These are phyloP conservation scores for Vigna angularis DNA, from an alignment of 306 rosid genomes.

Conservation along the genomic window DNA sequence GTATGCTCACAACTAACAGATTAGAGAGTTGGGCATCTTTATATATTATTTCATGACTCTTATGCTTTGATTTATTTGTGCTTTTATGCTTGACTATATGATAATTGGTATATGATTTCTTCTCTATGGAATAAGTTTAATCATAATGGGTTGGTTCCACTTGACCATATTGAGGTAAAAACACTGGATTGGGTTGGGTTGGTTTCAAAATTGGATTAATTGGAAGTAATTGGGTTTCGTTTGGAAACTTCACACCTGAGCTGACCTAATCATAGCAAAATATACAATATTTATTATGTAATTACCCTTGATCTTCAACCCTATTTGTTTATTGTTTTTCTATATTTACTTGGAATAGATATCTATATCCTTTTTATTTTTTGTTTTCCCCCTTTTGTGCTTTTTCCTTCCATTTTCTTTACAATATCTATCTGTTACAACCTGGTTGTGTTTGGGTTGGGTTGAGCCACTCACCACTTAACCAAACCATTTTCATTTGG, in stretches of 20 bases:
- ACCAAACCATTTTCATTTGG: background rate
- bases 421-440: background rate
- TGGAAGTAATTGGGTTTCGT: background rate
- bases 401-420: too few relatives aligned
- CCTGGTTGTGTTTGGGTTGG: background rate
- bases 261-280: background rate
- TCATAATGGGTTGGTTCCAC: background rate
- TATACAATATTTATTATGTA: background rate
- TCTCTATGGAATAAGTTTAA: background rate
- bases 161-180: background rate
- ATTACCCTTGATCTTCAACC: background rate
- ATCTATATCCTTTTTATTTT: background rate
- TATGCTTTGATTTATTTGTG: slow-evolving; percentile 17
- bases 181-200: background rate
- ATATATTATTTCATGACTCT: background rate
- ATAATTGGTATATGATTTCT: slow-evolving; percentile 26
- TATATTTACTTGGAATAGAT: background rate
- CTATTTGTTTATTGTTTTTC: background rate
- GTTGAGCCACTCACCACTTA: background rate
- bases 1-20: background rate
- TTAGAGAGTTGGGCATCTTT: slow-evolving; percentile 11
- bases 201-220: background rate
- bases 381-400: background rate
- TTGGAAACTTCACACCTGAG: background rate
- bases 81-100: slow-evolving; percentile 15